Base-by-base conservation (phyloP, 1,284 basidiomycete genomes). In the Prillingera fragicola region DNA sequence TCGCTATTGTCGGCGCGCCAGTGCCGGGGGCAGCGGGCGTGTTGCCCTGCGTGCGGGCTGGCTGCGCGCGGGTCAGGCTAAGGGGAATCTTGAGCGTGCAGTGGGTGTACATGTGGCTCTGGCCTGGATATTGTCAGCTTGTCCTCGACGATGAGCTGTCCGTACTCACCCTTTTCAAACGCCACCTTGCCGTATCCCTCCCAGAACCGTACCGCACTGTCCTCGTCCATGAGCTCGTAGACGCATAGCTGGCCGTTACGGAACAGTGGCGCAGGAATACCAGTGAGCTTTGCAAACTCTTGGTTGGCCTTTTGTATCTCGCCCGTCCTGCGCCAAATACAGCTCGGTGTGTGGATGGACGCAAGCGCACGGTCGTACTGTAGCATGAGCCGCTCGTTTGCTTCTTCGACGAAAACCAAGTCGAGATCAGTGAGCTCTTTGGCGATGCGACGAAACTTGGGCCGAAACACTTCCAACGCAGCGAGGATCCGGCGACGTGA, bases 231-330 rank as follows among this genome's bases (percentile, higher is more conserved):
- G 42, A 97, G 78, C 69, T 98, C 94, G 72, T 97, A 97, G 43
- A 99, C 96, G 60, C 91, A 95, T 34, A 96, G 70, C 38, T 88
- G 82, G 1, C 94, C 94, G 75, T 50, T 55, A 35, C 63, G 52
- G 39, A 65, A 55, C 47, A 52, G 60, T 27, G 55, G 48, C 22
- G 62, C 56, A 13, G 60, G 57, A 46, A 65, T 60, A 22, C 59
- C 62, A 2, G 66, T 65, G 29, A 70, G 51, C 23, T 59, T 62
- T 33, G 64, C 61, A 41, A 70, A 69, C 71, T 96, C 91, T 49
- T 88, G 81, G 66, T 98, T 98, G 29, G 83, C 94, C 72, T 92
- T 97, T 77, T 97, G 96, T 49, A 98, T 97, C 73, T 98, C 92
- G 21, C 95, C 95, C 2, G 94, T 97, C 36, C 94, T 75, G 23